Base-by-base conservation (phyloP, 2,329 filamentous ascomycete genomes). In the Colletotrichum incanum region DNA sequence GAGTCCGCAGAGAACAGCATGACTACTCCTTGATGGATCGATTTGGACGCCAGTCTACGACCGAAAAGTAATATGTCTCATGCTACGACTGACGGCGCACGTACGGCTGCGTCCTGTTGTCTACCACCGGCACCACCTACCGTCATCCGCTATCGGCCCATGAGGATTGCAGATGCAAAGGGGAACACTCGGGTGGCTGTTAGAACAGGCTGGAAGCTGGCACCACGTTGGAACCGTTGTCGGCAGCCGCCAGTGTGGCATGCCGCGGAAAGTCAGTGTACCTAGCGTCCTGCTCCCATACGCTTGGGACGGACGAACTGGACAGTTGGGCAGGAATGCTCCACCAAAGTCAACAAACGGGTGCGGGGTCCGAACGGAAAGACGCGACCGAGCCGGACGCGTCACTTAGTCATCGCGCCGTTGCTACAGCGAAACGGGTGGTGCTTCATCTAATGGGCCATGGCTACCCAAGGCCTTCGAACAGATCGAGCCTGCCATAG, bases 1-100 rank as follows among this genome's bases (percentile, higher is more conserved):
- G 86, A 85, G 45, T 83, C 82, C n/a, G 85, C 84, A 52, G 82
- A 81, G 18, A 80, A 76, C 43, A 68, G 56, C 11, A 54, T 56
- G 31, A 39, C 26, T 14, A 59, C 56, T 31, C 52, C 65, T 39
- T 65, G 60, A 72, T 69, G 59, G n/a, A 23, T 16, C 2, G 12
- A 14, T 43, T 11, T 4, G 34, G 39, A 47, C 14, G 41, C 12
- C 49, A 39, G 16, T 39, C 16, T 47, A 20, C 63, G 39, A 39
- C 39, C 45, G 45, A 65, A 55, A 60, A 70, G 47, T 47, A 61
- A 60, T n/a, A 55, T 56, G 34, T 64, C 45, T 72, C 26, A 45
- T 2, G 16, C 23, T 23, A 39, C n/a, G 23, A 37, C 26, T 1
- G 26, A 28, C 23, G 45, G 23, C 31, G 8, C 45, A 50, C n/a